phyloP scores from a whole-genome alignment of 23 red algal genomes.

The Gracilaria domingensis region DNA sequence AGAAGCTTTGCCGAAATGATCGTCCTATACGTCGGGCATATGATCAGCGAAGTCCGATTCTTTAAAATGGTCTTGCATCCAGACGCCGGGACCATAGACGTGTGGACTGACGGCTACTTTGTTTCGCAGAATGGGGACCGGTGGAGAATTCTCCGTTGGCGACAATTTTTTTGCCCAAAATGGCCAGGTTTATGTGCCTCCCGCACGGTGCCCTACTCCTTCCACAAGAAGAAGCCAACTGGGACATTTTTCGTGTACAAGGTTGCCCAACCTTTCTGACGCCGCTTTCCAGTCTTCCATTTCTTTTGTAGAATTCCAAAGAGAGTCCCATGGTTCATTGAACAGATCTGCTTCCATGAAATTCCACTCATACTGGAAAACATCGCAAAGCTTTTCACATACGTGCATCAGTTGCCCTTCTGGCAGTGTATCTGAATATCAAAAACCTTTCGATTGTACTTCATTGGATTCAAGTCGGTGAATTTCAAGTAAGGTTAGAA shows the following conservation, averaged over 20 bases:
- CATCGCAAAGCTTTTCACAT: conserved; percentile 44
- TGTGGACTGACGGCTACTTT: conserved; percentile 70
- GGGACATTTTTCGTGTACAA: conserved; percentile 52
- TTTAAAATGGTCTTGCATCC: conserved; percentile 49
- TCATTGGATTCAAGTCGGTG: conserved; percentile 58
- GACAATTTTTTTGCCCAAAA: conserved; percentile 77
- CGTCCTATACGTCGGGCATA: conserved; percentile 72
- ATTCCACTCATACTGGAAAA: conserved; percentile 66
- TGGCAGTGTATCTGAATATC: conserved; percentile 48
- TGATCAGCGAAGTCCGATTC: conserved; percentile 39
- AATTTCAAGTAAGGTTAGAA: conserved; percentile 73
- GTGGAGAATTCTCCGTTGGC: conserved; percentile 32
- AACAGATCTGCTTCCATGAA: conserved; percentile 74
- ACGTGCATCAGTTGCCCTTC: conserved; percentile 44
- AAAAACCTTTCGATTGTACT: conserved; percentile 51
- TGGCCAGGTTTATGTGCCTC: not conserved
- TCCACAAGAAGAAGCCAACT: conserved; percentile 68
- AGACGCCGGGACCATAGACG: conserved; percentile 73
- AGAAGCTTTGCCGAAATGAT: conserved; percentile 68
- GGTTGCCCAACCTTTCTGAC: conserved; percentile 63
- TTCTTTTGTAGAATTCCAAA: conserved; percentile 48
- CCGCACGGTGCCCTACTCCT: conserved; percentile 47
- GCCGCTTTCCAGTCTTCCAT: conserved; percentile 53
- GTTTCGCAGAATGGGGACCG: conserved; percentile 10
- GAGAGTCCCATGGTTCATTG: conserved; percentile 68